phyloP scores from a whole-genome alignment of 1,284 basidiomycete genomes.

The Xerocomus amazonicus region DNA sequence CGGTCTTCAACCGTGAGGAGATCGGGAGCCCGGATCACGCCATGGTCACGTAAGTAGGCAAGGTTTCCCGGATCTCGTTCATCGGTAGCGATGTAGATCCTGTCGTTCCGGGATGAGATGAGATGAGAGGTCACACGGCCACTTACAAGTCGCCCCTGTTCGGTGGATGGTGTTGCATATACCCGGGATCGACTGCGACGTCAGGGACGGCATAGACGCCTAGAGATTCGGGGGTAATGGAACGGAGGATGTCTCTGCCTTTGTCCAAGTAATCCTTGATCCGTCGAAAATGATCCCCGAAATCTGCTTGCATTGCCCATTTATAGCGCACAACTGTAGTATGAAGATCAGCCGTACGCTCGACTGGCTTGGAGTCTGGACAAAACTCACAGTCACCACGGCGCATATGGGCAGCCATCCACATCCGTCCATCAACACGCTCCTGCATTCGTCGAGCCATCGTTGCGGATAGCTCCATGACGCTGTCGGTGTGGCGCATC shows the following conservation, averaged over 20 bases:
- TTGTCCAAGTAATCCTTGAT: slow-evolving; percentile 34
- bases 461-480: slow-evolving; percentile 33
- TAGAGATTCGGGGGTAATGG: slow-evolving; percentile 20
- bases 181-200: slow-evolving; percentile 19
- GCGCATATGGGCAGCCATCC: slow-evolving; percentile 48
- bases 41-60: slow-evolving; percentile 34
- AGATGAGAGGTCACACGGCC: neutral
- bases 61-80: slow-evolving; percentile 40
- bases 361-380: slow-evolving; percentile 9
- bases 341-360: slow-evolving; percentile 21
- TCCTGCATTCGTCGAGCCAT: slow-evolving; percentile 38
- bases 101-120: slow-evolving; percentile 15
- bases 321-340: slow-evolving; percentile 30
- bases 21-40: slow-evolving; percentile 37
- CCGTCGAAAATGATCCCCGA: slow-evolving; percentile 37
- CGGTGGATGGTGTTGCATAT: slow-evolving; percentile 19
- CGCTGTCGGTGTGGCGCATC: slow-evolving; percentile 32
- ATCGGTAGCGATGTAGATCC: slow-evolving; percentile 50
- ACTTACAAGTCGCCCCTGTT: slow-evolving; percentile 26
- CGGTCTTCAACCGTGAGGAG: slow-evolving; percentile 42
- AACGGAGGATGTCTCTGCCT: slow-evolving; percentile 33
- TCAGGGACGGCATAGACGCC: slow-evolving; percentile 31
- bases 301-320: slow-evolving; percentile 38
- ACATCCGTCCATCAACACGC: slow-evolving; percentile 37
- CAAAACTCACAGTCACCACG: slow-evolving; percentile 41